Percentiles rank a stretch among this genome's conserved stretches.
phyloP scores from a whole-genome alignment of 1,284 basidiomycete genomes.

The Volvariella surrecta region DNA sequence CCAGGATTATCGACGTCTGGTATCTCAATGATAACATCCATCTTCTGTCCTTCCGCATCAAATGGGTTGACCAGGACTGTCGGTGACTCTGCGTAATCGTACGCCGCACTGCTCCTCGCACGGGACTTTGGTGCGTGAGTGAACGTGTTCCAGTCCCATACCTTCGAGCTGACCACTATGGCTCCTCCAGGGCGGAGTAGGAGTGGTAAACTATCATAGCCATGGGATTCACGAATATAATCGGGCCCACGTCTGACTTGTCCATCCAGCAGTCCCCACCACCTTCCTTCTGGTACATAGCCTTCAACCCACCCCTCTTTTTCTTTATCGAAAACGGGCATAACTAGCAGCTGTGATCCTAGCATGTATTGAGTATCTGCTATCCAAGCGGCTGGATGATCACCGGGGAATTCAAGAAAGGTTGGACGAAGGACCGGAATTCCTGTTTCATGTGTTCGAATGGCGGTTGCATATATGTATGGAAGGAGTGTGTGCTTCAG shows the following conservation, averaged over 20 bases:
- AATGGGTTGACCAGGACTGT: conserved; percentile 37
- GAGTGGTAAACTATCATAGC: conserved; percentile 37
- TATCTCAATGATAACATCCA: conserved; percentile 1
- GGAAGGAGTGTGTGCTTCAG: conserved; percentile 53
- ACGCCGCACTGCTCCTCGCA: conserved; percentile 32
- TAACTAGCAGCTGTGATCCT: conserved; percentile 45
- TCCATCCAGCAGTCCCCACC: conserved; percentile 38
- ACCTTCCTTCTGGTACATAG: conserved; percentile 45
- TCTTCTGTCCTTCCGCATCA: background rate
- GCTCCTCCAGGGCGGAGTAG: conserved; percentile 39
- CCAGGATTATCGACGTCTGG: conserved; percentile 8
- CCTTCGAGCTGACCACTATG: conserved; percentile 33
- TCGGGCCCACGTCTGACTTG: conserved; percentile 20
- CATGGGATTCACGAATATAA: conserved; percentile 33
- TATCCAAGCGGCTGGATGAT: conserved; percentile 38
- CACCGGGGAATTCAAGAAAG: conserved; percentile 46
- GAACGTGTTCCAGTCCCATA: background rate
- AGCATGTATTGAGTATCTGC: conserved; percentile 54
- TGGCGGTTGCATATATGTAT: conserved; percentile 45
- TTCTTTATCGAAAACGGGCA: conserved; percentile 46
- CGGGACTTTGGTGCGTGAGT: conserved; percentile 16
- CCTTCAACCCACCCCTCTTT: conserved; percentile 38
- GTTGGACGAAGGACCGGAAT: conserved; percentile 49
- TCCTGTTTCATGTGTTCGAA: conserved; percentile 40
- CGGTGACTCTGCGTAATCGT: conserved; percentile 33